Conservation (phyloP, 78 protist species). For the Isochrysis galbana region DNA sequence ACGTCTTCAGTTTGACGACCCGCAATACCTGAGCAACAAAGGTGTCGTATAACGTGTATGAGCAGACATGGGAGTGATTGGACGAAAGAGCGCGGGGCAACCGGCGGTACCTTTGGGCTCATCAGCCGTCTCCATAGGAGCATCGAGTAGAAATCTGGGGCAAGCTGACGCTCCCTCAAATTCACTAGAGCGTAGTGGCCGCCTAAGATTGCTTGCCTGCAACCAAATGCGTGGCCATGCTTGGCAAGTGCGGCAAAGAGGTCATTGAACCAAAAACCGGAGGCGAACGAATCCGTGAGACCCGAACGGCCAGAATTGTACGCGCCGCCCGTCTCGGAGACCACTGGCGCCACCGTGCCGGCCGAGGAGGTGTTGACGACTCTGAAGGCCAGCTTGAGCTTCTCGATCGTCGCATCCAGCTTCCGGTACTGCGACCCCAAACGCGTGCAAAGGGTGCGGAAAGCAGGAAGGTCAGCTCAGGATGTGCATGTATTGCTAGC, state of each 20-base stretch:
- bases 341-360: background rate
- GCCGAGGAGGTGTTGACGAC: background rate
- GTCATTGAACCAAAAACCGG: background rate
- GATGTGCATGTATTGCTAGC: background rate
- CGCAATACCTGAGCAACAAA: background rate
- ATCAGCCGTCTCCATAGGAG: constrained; percentile 17
- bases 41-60: too few relatives aligned
- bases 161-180: background rate
- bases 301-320: background rate
- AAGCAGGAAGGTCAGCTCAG: too few relatives aligned
- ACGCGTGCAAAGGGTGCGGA: too few relatives aligned
- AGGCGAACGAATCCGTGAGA: background rate
- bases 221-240: background rate
- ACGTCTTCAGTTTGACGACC: background rate
- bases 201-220: background rate
- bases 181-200: constrained; percentile 4
- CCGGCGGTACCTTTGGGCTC: background rate
- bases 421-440: too few relatives aligned
- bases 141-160: background rate
- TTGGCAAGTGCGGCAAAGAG: background rate
- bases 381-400: background rate
- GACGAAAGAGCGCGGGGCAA: too few relatives aligned
- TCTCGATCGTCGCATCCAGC: background rate
- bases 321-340: constrained; percentile 33
- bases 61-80: too few relatives aligned